Base-by-base conservation (phyloP, 495 filamentous ascomycete species). In the Penicillium lividum region DNA sequence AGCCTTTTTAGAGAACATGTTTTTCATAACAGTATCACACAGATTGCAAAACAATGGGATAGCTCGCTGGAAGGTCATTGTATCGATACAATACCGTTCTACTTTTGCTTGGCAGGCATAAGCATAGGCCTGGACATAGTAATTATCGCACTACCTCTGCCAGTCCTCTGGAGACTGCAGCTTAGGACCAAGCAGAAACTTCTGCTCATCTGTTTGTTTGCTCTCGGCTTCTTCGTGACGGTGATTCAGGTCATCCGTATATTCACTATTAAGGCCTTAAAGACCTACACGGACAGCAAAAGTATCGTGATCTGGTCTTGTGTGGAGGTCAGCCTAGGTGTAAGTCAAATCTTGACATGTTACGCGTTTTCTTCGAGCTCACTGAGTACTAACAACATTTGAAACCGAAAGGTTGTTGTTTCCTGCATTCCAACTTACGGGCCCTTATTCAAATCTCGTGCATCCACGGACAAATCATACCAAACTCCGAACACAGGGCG, bases 221-320 rank as follows among this genome's bases (percentile, higher is more conserved):
- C 74, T 22, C 70, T 83, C 16, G 79, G 78, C 49, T 70, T 80
- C 56, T 84, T 84, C 69, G 70, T 83, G 47, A 82, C 81, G 22
- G 30, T 27, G 8, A 36, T 51, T 36, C 49, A 51, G 28, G 22
- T 51, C 15, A 51, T 83, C 56, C 80, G 81, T 36, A 80, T 85
- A 56, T 75, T 80, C 60, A 79, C 68, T 27, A 69, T 84, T 46
- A 73, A 71, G 29, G 66, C 68, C 42, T 69, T 81, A 3, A 53
- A 52, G 31, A 73, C 75, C 56, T 75, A 74, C 58, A 72, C 75
- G 30, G 77, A 83, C 64, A 77, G 73, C 44, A 70, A 77, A 8
- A 61, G 67, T 0, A 66, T 83, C 15, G 70, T 81, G 30, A 66
- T 80, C n/a, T 84, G 81, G 80, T 83, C 81, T 13, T 57, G 68